Conservation (phyloP, 768 basidiomycete genomes). For the Mycena galopus region DNA sequence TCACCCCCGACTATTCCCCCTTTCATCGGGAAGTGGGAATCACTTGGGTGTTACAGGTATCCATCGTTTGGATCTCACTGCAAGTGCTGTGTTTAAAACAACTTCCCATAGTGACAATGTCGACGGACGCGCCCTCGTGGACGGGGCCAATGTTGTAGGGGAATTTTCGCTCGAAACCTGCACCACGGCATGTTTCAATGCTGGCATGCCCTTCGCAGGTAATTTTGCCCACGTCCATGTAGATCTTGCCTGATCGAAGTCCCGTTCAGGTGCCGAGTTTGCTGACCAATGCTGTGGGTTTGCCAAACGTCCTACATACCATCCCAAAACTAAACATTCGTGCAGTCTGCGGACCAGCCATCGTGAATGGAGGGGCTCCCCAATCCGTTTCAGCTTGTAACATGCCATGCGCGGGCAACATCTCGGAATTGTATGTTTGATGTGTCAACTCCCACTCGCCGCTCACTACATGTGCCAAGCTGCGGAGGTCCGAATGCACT, state of each 20-base stretch:
- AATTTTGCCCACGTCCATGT: slow-evolving; percentile 32
- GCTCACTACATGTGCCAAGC: slow-evolving; percentile 14
- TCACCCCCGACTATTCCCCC: slow-evolving; percentile 65
- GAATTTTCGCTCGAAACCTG: slow-evolving; percentile 68
- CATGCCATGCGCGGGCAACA: slow-evolving; percentile 76
- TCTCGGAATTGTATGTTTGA: slow-evolving; percentile 58
- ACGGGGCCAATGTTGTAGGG: slow-evolving; percentile 49
- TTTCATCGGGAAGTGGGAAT: slow-evolving; percentile 73
- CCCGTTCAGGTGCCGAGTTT: slow-evolving; percentile 55
- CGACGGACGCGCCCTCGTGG: slow-evolving; percentile 56
- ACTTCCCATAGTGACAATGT: slow-evolving; percentile 55
- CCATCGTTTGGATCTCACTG: too few species aligned
- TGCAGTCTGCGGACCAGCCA: slow-evolving; percentile 63
- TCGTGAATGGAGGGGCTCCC: slow-evolving; percentile 62
- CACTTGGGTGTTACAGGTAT: slow-evolving; percentile 83
- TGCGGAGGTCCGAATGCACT: slow-evolving; percentile 82
- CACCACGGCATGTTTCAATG: slow-evolving; percentile 70
- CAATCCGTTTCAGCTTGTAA: slow-evolving; percentile 67
- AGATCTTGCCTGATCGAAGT: slow-evolving; percentile 50
- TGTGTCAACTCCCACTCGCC: not conserved
- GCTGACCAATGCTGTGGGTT: slow-evolving; percentile 66
- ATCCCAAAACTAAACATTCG: slow-evolving; percentile 19
- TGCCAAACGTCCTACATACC: not conserved
- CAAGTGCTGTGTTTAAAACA: too few species aligned
- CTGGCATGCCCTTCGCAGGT: slow-evolving; percentile 48